Evolutionary conservation across 202 grass and related monocot genomes (phyloP).

Genomic region (Panicum hallii): DNA sequence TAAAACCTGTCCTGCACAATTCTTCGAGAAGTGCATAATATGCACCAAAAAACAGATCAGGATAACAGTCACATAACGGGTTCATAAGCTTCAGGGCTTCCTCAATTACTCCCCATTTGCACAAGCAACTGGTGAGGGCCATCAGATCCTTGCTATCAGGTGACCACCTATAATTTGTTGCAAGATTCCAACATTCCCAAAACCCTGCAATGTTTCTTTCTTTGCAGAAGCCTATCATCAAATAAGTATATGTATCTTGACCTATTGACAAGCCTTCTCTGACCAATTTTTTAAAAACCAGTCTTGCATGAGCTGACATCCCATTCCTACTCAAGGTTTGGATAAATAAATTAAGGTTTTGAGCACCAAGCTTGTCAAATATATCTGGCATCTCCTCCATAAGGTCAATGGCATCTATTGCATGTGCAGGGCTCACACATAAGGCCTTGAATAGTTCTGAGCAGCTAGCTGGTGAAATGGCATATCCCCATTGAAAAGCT

Average conservation of each 20-base stretch:
- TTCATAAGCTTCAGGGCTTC: conserved; percentile 73
- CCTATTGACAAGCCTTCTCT: conserved; percentile 58
- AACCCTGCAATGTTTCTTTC: conserved; percentile 72
- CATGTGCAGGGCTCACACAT: conserved; percentile 41
- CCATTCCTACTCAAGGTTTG: conserved; percentile 59
- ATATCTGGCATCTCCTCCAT: conserved; percentile 61
- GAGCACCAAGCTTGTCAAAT: conserved; percentile 59
- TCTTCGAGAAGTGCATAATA: conserved; percentile 68
- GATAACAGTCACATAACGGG: conserved; percentile 44
- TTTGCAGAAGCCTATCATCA: conserved; percentile 66
- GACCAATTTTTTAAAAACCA: conserved; percentile 67
- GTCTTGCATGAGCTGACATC: conserved; percentile 53
- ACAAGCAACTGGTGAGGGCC: conserved; percentile 57
- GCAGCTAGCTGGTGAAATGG: conserved; percentile 57
- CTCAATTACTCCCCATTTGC: conserved; percentile 74
- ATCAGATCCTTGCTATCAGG: conserved; percentile 61
- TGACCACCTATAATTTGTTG: conserved; percentile 62
- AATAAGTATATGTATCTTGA: conserved; percentile 63
- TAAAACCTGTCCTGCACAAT: conserved; percentile 71
- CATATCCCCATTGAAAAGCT: conserved; percentile 69
- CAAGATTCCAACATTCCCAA: conserved; percentile 72
- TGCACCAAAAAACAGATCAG: conserved; percentile 52
- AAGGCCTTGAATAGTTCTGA: conserved; percentile 63
- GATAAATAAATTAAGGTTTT: conserved; percentile 70
- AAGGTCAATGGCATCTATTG: conserved; percentile 60